Conservation (phyloP, 352 stramenopile genomes). For the Discostella stelligera region DNA sequence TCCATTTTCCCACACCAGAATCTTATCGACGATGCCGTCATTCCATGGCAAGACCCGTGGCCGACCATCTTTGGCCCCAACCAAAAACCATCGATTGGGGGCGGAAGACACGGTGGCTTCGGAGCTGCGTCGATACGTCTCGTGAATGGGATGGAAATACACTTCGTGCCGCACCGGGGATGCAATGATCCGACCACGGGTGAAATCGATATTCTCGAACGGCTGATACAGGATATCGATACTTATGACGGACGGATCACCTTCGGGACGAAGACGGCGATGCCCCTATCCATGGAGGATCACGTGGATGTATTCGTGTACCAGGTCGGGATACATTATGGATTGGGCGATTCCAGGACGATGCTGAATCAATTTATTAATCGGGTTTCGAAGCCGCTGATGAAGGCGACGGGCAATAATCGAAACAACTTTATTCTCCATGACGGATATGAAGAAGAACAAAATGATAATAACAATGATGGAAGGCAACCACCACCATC, state of each 20-base stretch:
- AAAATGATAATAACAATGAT: not conserved
- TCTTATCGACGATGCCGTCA: slow-evolving; percentile 14
- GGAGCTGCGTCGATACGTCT: slow-evolving; percentile 27
- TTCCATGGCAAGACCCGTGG: slow-evolving; percentile 29
- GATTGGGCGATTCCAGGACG: not conserved
- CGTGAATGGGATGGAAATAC: slow-evolving; percentile 23
- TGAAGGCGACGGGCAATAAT: slow-evolving; percentile 3
- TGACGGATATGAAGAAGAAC: not conserved
- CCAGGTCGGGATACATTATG: slow-evolving; percentile 26
- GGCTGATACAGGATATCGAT: slow-evolving; percentile 11
- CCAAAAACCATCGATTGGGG: not conserved
- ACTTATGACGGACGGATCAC: slow-evolving; percentile 14
- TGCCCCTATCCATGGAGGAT: not conserved
- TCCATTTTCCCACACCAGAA: slow-evolving; percentile 2
- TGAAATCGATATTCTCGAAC: slow-evolving; percentile 13
- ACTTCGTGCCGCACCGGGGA: slow-evolving; percentile 29
- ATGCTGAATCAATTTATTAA: slow-evolving; percentile 1
- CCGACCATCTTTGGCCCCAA: not conserved
- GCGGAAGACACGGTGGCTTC: slow-evolving; percentile 28
- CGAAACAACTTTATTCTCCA: not conserved
- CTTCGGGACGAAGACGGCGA: slow-evolving; percentile 22
- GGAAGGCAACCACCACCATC: not conserved
- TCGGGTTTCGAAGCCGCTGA: not conserved
- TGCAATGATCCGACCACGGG: not conserved
- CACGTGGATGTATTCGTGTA: slow-evolving; percentile 33